Evolutionary conservation across 2,329 filamentous ascomycete genomes (phyloP).

Genomic region (Diplodia corticola): DNA sequence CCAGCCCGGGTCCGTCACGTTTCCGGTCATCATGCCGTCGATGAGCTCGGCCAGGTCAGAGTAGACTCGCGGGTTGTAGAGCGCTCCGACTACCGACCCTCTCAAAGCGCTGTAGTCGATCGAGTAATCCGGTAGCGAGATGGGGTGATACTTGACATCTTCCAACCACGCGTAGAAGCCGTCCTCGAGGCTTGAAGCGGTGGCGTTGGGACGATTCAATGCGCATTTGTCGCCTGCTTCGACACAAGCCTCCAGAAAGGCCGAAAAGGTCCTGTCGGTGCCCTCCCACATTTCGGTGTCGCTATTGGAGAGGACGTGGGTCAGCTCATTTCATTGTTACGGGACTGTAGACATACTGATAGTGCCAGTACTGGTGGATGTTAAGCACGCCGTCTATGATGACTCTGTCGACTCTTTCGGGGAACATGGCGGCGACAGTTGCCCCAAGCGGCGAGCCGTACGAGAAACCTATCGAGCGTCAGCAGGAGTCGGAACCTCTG

Average conservation of each 20-base stretch:
- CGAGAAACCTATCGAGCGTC: conserved; percentile 36
- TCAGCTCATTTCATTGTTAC: not conserved
- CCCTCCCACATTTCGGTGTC: not conserved
- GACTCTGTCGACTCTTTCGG: conserved; percentile 44
- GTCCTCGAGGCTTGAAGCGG: not conserved
- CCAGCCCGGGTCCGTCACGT: not conserved
- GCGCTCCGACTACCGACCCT: not conserved
- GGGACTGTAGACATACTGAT: conserved; percentile 25
- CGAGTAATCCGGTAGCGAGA: not conserved
- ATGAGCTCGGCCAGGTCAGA: not conserved
- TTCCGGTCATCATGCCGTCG: not conserved
- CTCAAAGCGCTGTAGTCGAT: not conserved
- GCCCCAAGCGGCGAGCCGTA: conserved; percentile 50
- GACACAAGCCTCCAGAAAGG: not conserved
- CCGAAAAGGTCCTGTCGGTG: not conserved
- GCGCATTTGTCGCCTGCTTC: not conserved
- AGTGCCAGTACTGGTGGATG: conserved; percentile 49
- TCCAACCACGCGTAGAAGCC: not conserved
- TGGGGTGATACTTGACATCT: not conserved
- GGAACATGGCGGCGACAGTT: conserved; percentile 50
- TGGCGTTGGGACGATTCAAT: not conserved
- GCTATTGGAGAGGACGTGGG: not conserved
- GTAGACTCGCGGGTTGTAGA: not conserved
- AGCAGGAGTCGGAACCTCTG: conserved; percentile 36
- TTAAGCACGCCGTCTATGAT: conserved; percentile 47